Evolutionary conservation across 78 protist species (phyloP).

Genomic region (Cavenderia fasciculata): DNA sequence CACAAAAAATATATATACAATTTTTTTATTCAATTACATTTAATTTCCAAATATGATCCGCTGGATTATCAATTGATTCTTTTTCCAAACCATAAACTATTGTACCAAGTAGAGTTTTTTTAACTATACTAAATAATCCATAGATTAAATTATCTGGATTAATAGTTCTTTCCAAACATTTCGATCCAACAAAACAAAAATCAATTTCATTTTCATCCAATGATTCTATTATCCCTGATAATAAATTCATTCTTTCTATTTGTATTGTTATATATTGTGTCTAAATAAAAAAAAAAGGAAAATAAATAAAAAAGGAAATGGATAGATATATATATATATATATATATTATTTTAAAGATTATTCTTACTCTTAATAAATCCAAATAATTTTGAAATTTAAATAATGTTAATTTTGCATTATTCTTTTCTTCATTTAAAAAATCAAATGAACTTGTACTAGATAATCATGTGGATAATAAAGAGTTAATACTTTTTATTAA

Average conservation of each 20-base stretch:
- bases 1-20: too few species aligned
- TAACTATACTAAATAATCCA: constrained; percentile 28
- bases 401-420: constrained; percentile 49
- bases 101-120: background rate
- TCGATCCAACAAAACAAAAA: constrained; percentile 39
- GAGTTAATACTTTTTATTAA: too few species aligned
- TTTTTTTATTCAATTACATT: too few species aligned
- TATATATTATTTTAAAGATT: background rate
- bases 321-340: background rate
- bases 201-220: constrained; percentile 71
- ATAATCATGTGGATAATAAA: too few species aligned
- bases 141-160: constrained; percentile 57
- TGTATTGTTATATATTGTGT: constrained; percentile 4
- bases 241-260: constrained; percentile 29
- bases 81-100: background rate
- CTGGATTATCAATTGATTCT: too few species aligned
- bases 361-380: constrained; percentile 36
- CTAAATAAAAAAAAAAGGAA: background rate
- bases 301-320: background rate
- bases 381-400: constrained; percentile 56
- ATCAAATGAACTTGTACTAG: constrained; percentile 53
- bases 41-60: too few species aligned
- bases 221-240: background rate
- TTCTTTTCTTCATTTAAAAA: constrained; percentile 73
- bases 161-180: constrained; percentile 1